Conservation (phyloP, 1,139 yeast species). For the Suhomyces bokatorum region DNA sequence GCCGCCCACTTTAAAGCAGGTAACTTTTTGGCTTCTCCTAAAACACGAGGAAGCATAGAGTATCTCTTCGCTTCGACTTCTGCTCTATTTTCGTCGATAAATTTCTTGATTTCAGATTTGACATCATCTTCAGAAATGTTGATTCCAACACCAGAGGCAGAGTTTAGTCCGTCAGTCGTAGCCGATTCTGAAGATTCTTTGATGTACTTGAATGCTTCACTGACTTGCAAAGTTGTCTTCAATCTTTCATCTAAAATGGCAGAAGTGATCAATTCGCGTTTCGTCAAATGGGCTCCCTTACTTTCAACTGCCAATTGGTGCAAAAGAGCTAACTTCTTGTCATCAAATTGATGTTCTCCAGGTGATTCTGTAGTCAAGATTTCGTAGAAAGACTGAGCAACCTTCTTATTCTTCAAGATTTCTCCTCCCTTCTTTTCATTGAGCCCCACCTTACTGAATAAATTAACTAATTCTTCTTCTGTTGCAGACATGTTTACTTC, state of each 20-base stretch:
- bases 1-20: constrained; percentile 89
- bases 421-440: constrained; percentile 72
- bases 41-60: constrained; percentile 67
- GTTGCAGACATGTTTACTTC: constrained; percentile 9
- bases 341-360: constrained; percentile 31
- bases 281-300: constrained; percentile 45
- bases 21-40: constrained; percentile 74
- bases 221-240: constrained; percentile 68
- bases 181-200: constrained; percentile 46
- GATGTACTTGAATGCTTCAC: constrained; percentile 78
- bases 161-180: constrained; percentile 49
- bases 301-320: constrained; percentile 75
- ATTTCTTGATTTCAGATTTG: constrained; percentile 54
- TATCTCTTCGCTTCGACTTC: constrained; percentile 74
- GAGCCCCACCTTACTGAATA: constrained; percentile 65
- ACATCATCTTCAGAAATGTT: constrained; percentile 68
- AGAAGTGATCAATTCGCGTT: constrained; percentile 53
- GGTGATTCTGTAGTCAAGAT: constrained; percentile 49
- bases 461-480: constrained; percentile 36
- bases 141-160: constrained; percentile 79
- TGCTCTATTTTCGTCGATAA: constrained; percentile 56
- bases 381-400: constrained; percentile 63
- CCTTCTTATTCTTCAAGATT: constrained; percentile 80
- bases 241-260: constrained; percentile 67
- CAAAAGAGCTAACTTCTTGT: constrained; percentile 59